Conservation (phyloP, 371 early-diverging fungal genomes). For the Mortierella sp. region DNA sequence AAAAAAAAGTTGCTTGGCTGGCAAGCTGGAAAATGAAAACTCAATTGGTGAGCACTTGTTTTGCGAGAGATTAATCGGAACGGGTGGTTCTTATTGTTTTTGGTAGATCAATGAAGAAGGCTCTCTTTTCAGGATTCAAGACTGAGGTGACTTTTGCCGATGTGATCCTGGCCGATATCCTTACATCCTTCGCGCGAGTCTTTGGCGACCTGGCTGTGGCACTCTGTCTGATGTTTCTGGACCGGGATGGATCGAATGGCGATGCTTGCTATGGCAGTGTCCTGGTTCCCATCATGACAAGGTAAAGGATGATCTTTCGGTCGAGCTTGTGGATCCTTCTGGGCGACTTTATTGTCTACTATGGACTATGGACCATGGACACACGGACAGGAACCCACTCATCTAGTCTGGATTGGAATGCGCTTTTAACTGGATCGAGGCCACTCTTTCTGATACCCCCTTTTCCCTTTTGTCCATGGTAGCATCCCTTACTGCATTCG, state of each 20-base stretch:
- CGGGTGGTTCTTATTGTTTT: too few species aligned
- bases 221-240: conserved; percentile 64
- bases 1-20: not conserved
- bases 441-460: not conserved
- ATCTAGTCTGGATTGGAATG: conserved; percentile 11
- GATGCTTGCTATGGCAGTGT: conserved; percentile 66
- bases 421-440: not conserved
- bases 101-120: conserved; percentile 52
- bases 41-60: not conserved
- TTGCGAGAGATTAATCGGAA: not conserved
- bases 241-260: conserved; percentile 49
- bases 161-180: conserved; percentile 91
- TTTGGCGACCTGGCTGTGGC: conserved; percentile 85
- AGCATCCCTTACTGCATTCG: conserved; percentile 90
- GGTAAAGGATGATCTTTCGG: conserved; percentile 55
- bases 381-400: not conserved
- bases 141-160: conserved; percentile 84
- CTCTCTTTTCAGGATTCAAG: conserved; percentile 64
- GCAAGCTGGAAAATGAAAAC: not conserved
- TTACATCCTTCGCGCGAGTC: conserved; percentile 92
- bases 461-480: conserved; percentile 1
- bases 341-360: not conserved
- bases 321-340: not conserved
- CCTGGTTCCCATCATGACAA: conserved; percentile 70
- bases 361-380: not conserved